Evolutionary conservation across 768 basidiomycete genomes (phyloP).

Genomic region (Albatrellus ellisii): DNA sequence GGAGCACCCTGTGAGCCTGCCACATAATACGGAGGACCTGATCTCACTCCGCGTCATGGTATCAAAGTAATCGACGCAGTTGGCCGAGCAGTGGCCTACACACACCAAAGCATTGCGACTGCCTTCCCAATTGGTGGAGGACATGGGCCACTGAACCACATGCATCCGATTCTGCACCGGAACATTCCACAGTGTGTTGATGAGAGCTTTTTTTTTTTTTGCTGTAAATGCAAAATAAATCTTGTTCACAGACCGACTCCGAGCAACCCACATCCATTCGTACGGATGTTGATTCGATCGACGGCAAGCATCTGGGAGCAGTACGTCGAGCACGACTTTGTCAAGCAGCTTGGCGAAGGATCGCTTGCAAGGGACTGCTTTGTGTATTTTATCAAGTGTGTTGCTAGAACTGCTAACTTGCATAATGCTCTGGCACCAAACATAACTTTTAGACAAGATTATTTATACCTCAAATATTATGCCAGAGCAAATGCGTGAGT

Average conservation of each 20-base stretch:
- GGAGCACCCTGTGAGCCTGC: conserved; percentile 28
- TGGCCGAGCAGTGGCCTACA: conserved; percentile 51
- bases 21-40: too few relatives aligned
- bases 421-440: not conserved
- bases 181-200: conserved; percentile 43
- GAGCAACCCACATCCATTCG: conserved; percentile 56
- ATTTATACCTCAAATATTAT: conserved; percentile 73
- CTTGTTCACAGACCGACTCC: conserved; percentile 29
- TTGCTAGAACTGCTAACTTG: too few relatives aligned
- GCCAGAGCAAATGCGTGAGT: conserved; percentile 65
- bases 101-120: conserved; percentile 58
- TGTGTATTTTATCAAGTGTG: conserved; percentile 75
- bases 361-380: conserved; percentile 55
- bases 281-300: conserved; percentile 45
- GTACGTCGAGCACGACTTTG: conserved; percentile 80
- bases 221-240: too few relatives aligned
- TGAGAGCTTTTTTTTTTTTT: too few relatives aligned
- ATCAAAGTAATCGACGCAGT: conserved; percentile 50
- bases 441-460: conserved; percentile 77
- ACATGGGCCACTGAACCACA: conserved; percentile 79
- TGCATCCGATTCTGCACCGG: conserved; percentile 40
- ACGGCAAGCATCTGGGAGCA: conserved; percentile 47
- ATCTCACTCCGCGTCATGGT: too few relatives aligned
- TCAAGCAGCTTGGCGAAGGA: conserved; percentile 60
- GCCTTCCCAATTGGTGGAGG: conserved; percentile 61